Percentiles rank a stretch among this genome's conserved stretches.
phyloP scores from a whole-genome alignment of 306 rosid genomes.

The Vigna nakashimae region DNA sequence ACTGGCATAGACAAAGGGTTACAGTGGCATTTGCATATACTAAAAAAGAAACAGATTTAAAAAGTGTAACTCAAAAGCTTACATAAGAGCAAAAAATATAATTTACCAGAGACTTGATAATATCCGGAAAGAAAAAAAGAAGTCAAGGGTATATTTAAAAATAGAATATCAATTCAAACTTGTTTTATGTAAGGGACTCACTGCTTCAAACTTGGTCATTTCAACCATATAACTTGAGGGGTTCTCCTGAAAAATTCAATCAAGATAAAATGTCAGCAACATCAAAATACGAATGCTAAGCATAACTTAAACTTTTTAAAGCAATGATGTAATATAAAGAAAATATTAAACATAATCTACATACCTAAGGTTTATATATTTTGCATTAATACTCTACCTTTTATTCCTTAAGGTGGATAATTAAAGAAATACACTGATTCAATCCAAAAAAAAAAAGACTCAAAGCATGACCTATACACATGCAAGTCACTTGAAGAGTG shows the following conservation, averaged over 20 bases:
- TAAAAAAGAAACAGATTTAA: conserved; percentile 37
- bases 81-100: conserved; percentile 5
- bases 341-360: conserved; percentile 27
- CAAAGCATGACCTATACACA: neutral
- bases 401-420: neutral
- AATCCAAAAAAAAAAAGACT: conserved; percentile 14
- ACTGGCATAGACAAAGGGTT: conserved; percentile 3
- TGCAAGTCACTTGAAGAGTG: neutral
- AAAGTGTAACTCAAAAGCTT: conserved; percentile 4
- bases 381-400: neutral
- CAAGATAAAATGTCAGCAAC: conserved; percentile 40
- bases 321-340: neutral
- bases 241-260: conserved; percentile 63
- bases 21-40: conserved; percentile 15
- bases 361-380: conserved; percentile 11
- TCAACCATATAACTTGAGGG: conserved; percentile 88
- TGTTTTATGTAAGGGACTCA: conserved; percentile 56
- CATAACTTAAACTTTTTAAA: conserved; percentile 25
- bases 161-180: conserved; percentile 18
- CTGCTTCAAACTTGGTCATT: conserved; percentile 76
- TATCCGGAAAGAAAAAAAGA: neutral
- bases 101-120: conserved; percentile 11
- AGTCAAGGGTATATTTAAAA: conserved; percentile 16
- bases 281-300: conserved; percentile 24
- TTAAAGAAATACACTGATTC: neutral